Percentiles rank a stretch among this genome's conserved stretches.
phyloP scores from a whole-genome alignment of 177 flowering plant genomes.

The Telopea speciosissima region DNA sequence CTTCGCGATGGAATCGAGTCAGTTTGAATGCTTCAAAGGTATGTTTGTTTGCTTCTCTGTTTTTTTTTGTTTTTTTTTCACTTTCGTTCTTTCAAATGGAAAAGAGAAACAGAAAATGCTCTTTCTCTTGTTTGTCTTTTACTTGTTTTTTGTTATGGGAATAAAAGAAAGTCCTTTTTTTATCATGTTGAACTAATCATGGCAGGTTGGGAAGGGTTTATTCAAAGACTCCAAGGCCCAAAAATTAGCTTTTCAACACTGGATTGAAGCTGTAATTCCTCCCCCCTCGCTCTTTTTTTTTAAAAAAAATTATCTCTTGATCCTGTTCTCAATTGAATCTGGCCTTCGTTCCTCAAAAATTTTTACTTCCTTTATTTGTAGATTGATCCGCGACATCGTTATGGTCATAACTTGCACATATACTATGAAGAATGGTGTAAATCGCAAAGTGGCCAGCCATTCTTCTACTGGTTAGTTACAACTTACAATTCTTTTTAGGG shows the following conservation, averaged over 20 bases:
- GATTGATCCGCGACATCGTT: conserved; percentile 96
- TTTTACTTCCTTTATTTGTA: conserved; percentile 9
- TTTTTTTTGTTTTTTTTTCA: neutral
- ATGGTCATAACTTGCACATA: conserved; percentile 78
- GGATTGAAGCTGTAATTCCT: conserved; percentile 95
- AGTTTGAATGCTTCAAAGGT: conserved; percentile 81
- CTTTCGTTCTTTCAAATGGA: neutral
- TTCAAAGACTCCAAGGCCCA: conserved; percentile 69
- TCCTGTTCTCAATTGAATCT: neutral
- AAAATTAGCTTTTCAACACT: conserved; percentile 87
- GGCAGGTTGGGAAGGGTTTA: conserved; percentile 84
- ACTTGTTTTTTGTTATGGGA: neutral
- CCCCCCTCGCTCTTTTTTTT: too few species aligned
- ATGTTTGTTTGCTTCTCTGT: neutral
- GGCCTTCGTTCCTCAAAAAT: neutral
- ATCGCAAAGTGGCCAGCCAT: conserved; percentile 71
- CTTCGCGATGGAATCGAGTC: conserved; percentile 66
- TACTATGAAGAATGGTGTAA: conserved; percentile 85
- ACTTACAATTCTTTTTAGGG: neutral
- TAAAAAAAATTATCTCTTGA: neutral
- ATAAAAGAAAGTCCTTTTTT: too few species aligned
- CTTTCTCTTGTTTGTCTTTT: neutral
- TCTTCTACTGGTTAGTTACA: conserved; percentile 78
- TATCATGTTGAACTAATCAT: conserved; percentile 9
- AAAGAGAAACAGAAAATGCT: neutral